Evolutionary conservation across 202 grass and related monocot genomes (phyloP).

Genomic region (Brachypodium distachyon): DNA sequence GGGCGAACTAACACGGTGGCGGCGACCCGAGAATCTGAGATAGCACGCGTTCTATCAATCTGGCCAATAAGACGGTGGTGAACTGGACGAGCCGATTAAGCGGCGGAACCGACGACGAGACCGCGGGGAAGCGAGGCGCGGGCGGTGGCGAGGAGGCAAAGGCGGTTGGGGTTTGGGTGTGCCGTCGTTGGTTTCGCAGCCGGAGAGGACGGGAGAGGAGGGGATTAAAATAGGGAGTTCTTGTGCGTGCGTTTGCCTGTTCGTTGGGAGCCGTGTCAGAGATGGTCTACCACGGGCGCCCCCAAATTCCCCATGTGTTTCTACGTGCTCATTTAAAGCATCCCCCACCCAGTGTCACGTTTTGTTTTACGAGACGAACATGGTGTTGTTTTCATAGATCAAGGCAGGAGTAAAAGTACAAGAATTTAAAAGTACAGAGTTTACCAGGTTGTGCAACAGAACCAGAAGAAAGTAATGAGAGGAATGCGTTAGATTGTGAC

Average conservation of each 20-base stretch:
- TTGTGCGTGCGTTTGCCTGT: not conserved
- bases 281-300: not conserved
- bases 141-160: not conserved
- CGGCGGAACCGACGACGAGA: not conserved
- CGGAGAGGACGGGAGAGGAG: not conserved
- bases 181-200: slow-evolving; percentile 36
- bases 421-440: no score
- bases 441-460: no score
- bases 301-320: not conserved
- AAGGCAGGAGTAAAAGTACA: no score
- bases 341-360: no score
- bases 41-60: not conserved
- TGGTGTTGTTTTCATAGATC: no score
- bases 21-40: not conserved
- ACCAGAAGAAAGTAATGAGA: no score
- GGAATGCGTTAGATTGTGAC: no score
- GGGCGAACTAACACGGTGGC: not conserved
- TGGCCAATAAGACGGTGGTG: not conserved
- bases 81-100: not conserved
- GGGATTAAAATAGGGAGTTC: not conserved
- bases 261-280: not conserved
- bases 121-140: not conserved
- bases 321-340: not conserved
- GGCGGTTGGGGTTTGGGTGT: slow-evolving; percentile 5
- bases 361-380: no score